Evolutionary conservation across 2,329 filamentous ascomycete species (phyloP), one percentile per base, ranked within the genome.

Genomic region (Verticillium albo-atrum): DNA sequence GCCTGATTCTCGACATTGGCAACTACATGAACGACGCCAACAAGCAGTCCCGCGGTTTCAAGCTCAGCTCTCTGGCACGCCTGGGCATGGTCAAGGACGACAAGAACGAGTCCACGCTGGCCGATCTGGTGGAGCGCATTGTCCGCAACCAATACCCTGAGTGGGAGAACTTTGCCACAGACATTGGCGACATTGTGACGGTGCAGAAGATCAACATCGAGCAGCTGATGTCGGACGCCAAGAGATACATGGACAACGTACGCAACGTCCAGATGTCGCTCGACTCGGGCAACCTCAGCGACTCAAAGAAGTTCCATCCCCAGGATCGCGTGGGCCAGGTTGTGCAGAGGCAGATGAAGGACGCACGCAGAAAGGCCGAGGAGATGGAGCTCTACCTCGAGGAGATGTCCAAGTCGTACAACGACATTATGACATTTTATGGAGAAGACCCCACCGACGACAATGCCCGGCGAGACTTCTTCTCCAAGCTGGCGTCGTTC

Each of bases 21-120:
- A 99, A 99, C 75, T 99, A 97, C 82, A 99, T 99, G 95, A 99
- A 99, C 80, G 95, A 98, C 72, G 89, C 93, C 58, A 98, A 97
- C 78, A 99, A 99, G 79, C 95, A 98, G 77, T 95, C 95, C 4
- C 91, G 89, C 60, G 95, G 95, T 63, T 99, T 99, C 88, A 99
- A 99, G 79, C 86, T 99, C 15, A 95, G 92, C 70, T 97, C 95
- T 6, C 87, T 99, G 55, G 91, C 91, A 28, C 88, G 95, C 58
- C 80, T 99, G 58, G 93, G 90, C 62, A 98, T 99, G 93, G 91
- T 98, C 70, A 99, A 99, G 78, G 95, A 99, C 71, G 92, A 97
- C 79, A 97, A 97, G 83, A 99, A 99, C 74, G 90, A 98, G 74
- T 94, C 92, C 1, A 97, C 92, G 0, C 89, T 99, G 71, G 92